Conservation (phyloP, 495 filamentous ascomycete species). For the Xylaria longipes region DNA sequence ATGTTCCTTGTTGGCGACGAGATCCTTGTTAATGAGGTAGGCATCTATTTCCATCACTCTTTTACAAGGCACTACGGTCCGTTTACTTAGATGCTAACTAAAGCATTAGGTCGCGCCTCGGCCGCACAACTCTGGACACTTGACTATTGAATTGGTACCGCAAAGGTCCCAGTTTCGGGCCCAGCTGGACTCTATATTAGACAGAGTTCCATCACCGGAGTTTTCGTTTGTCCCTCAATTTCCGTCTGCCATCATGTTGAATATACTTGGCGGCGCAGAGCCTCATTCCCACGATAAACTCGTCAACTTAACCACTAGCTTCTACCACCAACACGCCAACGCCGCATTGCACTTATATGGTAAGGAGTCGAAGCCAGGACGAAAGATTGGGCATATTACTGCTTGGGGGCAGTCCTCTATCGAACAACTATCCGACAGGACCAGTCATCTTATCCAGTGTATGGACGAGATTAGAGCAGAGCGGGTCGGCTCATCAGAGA, state of each 20-base stretch:
- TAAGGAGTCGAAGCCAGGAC: conserved; percentile 82
- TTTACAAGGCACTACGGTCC: not conserved
- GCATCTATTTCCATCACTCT: not conserved
- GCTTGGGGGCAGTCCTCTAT: conserved; percentile 69
- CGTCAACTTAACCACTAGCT: conserved; percentile 65
- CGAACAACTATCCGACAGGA: conserved; percentile 71
- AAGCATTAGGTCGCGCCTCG: conserved; percentile 70
- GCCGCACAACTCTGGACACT: conserved; percentile 96
- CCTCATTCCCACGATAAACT: conserved; percentile 73
- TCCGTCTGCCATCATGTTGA: conserved; percentile 85
- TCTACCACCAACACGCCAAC: conserved; percentile 58
- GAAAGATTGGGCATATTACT: conserved; percentile 97
- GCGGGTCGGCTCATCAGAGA: conserved; percentile 49
- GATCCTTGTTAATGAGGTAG: conserved; percentile 82
- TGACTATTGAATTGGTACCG: conserved; percentile 92
- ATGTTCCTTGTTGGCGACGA: conserved; percentile 89
- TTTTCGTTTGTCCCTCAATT: conserved; percentile 65
- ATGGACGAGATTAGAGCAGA: conserved; percentile 70
- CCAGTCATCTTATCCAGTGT: conserved; percentile 67
- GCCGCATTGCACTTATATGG: conserved; percentile 84
- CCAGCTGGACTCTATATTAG: conserved; percentile 86
- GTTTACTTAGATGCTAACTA: not conserved
- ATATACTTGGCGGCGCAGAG: conserved; percentile 83
- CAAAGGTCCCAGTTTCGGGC: conserved; percentile 88
- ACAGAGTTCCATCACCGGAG: conserved; percentile 69